Base-by-base conservation (phyloP, 805 yeast genomes). In the Kuraishia cidri region DNA sequence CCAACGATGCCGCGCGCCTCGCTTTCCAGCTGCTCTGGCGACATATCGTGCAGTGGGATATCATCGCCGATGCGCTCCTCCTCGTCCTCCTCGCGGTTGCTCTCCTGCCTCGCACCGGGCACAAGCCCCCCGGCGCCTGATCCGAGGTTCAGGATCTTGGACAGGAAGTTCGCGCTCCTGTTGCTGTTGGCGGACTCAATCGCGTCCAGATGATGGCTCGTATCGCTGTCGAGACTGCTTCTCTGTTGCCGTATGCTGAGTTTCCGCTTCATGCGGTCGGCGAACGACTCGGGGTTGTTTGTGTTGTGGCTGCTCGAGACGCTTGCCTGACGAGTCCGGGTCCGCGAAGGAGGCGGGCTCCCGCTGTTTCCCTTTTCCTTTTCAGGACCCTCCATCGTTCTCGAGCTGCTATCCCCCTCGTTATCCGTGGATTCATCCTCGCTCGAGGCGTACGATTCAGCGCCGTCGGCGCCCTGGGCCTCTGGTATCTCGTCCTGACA, bases 1-100 rank as follows among this genome's bases (percentile, higher is more conserved):
- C 63, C 56, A 5, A 78, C 68, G 36, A 78, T 58, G 20, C 66
- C 66, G 33, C 63, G 61, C 1, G 84, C 85, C 39, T 76, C 79
- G 24, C 62, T 58, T 18, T 62, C 61, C 21, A 69, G 52, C 21
- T 58, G 53, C 3, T 56, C 64, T 24, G 64, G 60, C 30, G 64
- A 62, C 29, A 74, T 39, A 16, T 55, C 58, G 12, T 54, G 56
- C 60, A 32, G 23, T 11, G 21, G 24, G 14, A 32, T 25, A 13
- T 32, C 26, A 12, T 10, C 25, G 6, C 19, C 24, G 24, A 18
- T 12, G 4, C 18, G 14, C 13, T 29, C 36, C 11, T 33, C 36
- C 12, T 29, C 36, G 9, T 12, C 20, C 8, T 9, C 11, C 17
- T 18, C 25, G 11, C 11, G 18, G 3, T 16, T 24, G 5, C 13